A percentile compares a stretch with the other conserved stretches of the same genome.
Conservation (phyloP, 768 basidiomycete species). For the Gymnopilus dilepis region DNA sequence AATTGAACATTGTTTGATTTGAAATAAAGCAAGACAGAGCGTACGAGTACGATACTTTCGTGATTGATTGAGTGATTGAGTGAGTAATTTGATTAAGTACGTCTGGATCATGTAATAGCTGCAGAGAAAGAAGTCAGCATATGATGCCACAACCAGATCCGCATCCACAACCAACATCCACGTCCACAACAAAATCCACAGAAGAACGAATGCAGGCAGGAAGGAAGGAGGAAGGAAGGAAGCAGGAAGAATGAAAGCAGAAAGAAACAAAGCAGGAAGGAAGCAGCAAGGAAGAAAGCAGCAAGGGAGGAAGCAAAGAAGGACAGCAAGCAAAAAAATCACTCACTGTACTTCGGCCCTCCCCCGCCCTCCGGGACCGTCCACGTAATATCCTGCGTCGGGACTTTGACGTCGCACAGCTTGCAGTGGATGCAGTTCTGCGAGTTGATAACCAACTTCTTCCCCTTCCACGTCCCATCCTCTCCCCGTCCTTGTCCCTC, state of each 20-base stretch:
- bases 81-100: too few species aligned
- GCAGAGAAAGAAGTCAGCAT: neutral
- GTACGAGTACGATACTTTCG: too few species aligned
- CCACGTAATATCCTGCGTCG: conserved; percentile 97
- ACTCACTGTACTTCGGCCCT: conserved; percentile 92
- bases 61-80: too few species aligned
- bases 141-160: too few species aligned
- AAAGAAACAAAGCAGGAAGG: neutral
- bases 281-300: too few species aligned
- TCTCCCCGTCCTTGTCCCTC: conserved; percentile 47
- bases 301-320: neutral
- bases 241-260: neutral
- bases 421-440: conserved; percentile 98
- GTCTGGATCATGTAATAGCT: neutral
- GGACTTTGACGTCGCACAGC: conserved; percentile 94
- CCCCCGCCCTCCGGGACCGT: conserved; percentile 96
- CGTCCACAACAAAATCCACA: neutral
- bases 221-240: neutral
- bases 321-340: neutral
- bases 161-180: too few species aligned
- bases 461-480: conserved; percentile 77
- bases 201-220: neutral
- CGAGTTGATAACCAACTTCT: conserved; percentile 94
- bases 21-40: too few species aligned
- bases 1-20: too few species aligned